phyloP scores from a whole-genome alignment of 164 flowering plant species.

The Magnolia sinica region DNA sequence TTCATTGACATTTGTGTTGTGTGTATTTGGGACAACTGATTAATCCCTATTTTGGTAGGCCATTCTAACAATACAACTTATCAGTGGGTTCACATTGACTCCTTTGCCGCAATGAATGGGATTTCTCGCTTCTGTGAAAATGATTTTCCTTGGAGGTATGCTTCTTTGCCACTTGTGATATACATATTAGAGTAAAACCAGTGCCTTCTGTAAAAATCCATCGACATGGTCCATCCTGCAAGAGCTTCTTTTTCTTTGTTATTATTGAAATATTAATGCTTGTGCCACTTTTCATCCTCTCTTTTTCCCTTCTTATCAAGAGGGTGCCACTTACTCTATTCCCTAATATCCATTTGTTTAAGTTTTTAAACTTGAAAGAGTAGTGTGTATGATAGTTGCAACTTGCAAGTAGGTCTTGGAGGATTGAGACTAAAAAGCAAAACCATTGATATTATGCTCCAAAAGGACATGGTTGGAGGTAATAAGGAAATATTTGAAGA shows the following conservation, averaged over 20 bases:
- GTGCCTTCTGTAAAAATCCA: conserved; percentile 1
- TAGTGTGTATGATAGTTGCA: neutral
- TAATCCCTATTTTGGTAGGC: conserved; percentile 35
- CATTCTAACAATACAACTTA: conserved; percentile 31
- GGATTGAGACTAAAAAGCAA: neutral
- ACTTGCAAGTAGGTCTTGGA: neutral
- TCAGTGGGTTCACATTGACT: conserved; percentile 78
- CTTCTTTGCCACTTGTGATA: neutral
- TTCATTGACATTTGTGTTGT: neutral
- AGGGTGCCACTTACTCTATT: neutral
- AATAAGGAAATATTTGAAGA: too few species aligned
- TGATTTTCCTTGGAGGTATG: conserved; percentile 76
- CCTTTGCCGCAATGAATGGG: conserved; percentile 97
- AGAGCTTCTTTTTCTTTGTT: neutral
- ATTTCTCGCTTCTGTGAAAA: conserved; percentile 89
- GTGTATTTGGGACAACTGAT: neutral
- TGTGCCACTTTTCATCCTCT: neutral
- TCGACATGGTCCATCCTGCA: neutral
- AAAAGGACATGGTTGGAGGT: too few species aligned
- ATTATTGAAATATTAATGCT: neutral
- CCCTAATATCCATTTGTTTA: neutral
- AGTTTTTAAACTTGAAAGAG: neutral
- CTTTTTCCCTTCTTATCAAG: neutral
- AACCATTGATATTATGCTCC: neutral
- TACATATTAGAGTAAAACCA: neutral